These are phyloP conservation scores for Parasarocladium wereldwijsianum DNA, from an alignment of 2,329 filamentous ascomycete genomes.

Conservation along the genomic window DNA sequence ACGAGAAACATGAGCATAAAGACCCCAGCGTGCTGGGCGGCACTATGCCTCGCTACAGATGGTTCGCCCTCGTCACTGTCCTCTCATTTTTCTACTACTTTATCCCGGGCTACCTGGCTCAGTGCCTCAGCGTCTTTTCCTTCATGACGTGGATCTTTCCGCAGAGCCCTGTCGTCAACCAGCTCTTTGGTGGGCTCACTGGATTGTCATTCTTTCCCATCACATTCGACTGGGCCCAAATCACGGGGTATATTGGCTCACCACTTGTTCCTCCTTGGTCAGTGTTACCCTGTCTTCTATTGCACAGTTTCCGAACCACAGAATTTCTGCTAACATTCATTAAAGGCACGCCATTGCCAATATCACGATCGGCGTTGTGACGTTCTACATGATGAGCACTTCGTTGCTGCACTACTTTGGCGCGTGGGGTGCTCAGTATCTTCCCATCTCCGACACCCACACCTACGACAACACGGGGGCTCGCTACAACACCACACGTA, in stretches of 20 bases:
- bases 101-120: slow-evolving; percentile 53
- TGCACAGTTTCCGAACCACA: no score
- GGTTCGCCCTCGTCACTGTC: slow-evolving; percentile 44
- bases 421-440: slow-evolving; percentile 46
- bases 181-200: slow-evolving; percentile 55
- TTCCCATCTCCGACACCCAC: slow-evolving; percentile 54
- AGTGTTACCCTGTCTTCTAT: slow-evolving; percentile 10
- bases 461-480: slow-evolving; percentile 59
- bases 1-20: slow-evolving; percentile 39
- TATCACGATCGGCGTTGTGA: slow-evolving; percentile 50
- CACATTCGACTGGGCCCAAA: slow-evolving; percentile 65
- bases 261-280: slow-evolving; percentile 57
- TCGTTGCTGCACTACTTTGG: slow-evolving; percentile 50
- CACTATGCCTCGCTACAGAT: slow-evolving; percentile 48
- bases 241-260: slow-evolving; percentile 52
- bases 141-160: slow-evolving; percentile 61
- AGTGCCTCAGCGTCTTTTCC: slow-evolving; percentile 56
- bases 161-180: slow-evolving; percentile 52
- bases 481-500: slow-evolving; percentile 47
- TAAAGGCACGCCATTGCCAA: slow-evolving; percentile 56
- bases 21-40: slow-evolving; percentile 45
- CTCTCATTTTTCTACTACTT: slow-evolving; percentile 52
- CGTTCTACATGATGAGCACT: slow-evolving; percentile 48
- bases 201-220: slow-evolving; percentile 56
- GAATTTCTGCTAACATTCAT: slow-evolving; percentile 1